Evolutionary conservation across 75 land plant species (phyloP).

Genomic region (Pinus albicaulis): DNA sequence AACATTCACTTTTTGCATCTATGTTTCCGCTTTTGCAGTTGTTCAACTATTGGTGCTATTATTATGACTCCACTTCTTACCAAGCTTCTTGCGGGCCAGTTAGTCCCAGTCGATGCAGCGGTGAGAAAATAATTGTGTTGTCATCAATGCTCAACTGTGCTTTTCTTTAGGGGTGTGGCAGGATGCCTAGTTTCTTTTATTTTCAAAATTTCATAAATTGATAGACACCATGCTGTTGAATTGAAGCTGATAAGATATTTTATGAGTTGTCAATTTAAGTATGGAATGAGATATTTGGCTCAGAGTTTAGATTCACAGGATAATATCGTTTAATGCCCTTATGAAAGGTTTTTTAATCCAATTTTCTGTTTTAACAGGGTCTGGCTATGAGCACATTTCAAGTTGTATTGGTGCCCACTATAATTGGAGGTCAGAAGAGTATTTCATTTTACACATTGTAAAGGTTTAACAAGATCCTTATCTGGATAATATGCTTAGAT

Average conservation of each 20-base stretch:
- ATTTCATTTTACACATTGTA: neutral
- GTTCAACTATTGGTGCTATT: slow-evolving; percentile 98
- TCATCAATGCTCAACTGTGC: neutral
- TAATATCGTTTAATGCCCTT: neutral
- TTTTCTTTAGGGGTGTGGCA: neutral
- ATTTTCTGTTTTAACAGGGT: slow-evolving; percentile 41
- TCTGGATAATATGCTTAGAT: neutral
- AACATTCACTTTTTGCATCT: slow-evolving; percentile 1
- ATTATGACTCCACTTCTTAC: slow-evolving; percentile 98
- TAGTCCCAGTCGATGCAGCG: slow-evolving; percentile 98
- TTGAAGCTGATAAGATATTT: neutral
- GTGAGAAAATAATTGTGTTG: slow-evolving; percentile 28
- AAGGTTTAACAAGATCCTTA: neutral
- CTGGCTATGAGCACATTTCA: slow-evolving; percentile 96
- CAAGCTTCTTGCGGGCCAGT: slow-evolving; percentile 94
- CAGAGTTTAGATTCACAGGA: neutral
- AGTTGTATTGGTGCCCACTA: slow-evolving; percentile 88
- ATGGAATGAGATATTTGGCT: neutral
- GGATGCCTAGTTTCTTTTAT: neutral
- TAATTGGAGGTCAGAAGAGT: slow-evolving; percentile 68
- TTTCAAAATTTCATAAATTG: neutral
- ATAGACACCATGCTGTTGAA: neutral
- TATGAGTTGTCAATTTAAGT: neutral
- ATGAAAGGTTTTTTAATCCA: neutral
- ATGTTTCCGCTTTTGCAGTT: slow-evolving; percentile 33